Base-by-base conservation (phyloP, 495 filamentous ascomycete genomes). In the Aspergillus heteromorphus region DNA sequence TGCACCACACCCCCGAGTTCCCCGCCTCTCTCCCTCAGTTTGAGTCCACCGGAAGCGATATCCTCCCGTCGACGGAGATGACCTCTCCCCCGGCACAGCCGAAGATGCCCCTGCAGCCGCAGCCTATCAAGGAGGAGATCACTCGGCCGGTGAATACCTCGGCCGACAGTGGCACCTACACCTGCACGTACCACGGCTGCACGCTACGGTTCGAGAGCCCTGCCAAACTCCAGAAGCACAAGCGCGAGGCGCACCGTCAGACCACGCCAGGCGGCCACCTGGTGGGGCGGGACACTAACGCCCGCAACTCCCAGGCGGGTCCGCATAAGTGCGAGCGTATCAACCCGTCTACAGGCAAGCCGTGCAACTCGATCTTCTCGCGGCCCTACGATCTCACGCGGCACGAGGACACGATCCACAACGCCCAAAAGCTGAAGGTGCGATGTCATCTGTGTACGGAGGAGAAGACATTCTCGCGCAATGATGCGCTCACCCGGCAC, bases 341-440 rank as follows among this genome's bases (percentile, higher is more conserved):
- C 71, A 98, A 98, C 72, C 93, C 95, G 1, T 91, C 89, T 57
- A 98, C 93, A 4, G 88, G 88, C 50, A 97, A 97, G 73, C 89
- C 92, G 2, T 98, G 93, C 82, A 96, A 93, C 68, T 92, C 89
- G 7, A 77, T 93, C 53, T 98, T 98, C 76, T 96, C 92, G 1
- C 81, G 93, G n/a, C 92, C 92, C 29, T 98, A 98, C 80, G 93
- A 98, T 73, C 81, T 98, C 29, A 98, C 93, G 9, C 81, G 93
- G 9, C 93, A 98, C 67, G 93, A 98, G 70, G 92, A 96, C 61
- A 97, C 93, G 10, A 97, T 97, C 60, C 93, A 98, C 77, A 96
- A 96, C 60, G 87, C 86, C 4, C 81, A 85, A 61, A 96, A 96
- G 81, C 84, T 89, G 64, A 97, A 98, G 73, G 91, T 96, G n/a